Conservation (phyloP, 257 asterid species). For the Solanum chmielewskii region DNA sequence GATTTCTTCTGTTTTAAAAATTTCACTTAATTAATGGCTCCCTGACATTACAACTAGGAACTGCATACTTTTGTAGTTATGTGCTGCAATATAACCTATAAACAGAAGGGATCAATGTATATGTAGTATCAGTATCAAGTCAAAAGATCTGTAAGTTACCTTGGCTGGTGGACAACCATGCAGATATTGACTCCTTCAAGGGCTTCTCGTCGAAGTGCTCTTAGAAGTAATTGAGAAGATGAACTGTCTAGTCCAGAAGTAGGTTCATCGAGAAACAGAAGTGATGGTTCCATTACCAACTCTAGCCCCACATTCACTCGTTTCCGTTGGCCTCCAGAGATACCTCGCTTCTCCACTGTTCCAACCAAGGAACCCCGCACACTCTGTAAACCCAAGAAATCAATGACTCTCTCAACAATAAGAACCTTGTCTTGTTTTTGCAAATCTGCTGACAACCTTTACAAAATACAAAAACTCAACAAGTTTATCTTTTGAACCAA, state of each 20-base stretch:
- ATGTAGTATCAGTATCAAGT: not conserved
- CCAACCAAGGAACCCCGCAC: constrained; percentile 82
- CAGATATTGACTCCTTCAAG: constrained; percentile 89
- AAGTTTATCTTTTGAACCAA: constrained; percentile 4
- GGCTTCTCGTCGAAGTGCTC: constrained; percentile 91
- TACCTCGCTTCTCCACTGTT: constrained; percentile 85
- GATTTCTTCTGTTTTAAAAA: not conserved
- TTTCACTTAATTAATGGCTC: not conserved
- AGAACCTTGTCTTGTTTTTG: constrained; percentile 77
- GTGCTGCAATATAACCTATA: not conserved
- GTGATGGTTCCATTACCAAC: constrained; percentile 96
- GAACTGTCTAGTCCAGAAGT: constrained; percentile 96
- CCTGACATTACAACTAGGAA: not conserved
- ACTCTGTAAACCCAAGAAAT: constrained; percentile 68
- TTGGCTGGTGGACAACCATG: constrained; percentile 98
- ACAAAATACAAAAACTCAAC: constrained; percentile 13
- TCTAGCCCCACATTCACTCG: constrained; percentile 93
- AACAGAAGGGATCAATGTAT: not conserved
- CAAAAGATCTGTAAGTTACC: constrained; percentile 26
- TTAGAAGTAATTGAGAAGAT: constrained; percentile 83
- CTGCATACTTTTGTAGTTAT: not conserved
- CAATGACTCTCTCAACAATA: constrained; percentile 77
- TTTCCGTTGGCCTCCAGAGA: constrained; percentile 95
- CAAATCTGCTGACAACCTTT: constrained; percentile 71
- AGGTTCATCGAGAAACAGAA: constrained; percentile 83